These are phyloP conservation scores for Agaricus subrufescens DNA, from an alignment of 768 basidiomycete species.

Conservation along the genomic window DNA sequence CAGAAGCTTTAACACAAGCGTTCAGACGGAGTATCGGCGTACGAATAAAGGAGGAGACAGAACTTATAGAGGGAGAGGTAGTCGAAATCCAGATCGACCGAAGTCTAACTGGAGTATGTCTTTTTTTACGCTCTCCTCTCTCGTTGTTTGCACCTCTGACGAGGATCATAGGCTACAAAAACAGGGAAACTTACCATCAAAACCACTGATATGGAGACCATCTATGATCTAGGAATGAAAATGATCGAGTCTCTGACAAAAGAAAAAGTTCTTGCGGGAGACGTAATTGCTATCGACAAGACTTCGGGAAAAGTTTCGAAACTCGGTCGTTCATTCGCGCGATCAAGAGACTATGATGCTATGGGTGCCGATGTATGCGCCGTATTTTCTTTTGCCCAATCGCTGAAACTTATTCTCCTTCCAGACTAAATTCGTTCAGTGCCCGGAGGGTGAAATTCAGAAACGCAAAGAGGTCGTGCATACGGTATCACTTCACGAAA, in stretches of 20 bases:
- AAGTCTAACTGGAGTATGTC: conserved; percentile 84
- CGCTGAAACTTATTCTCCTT: conserved; percentile 3
- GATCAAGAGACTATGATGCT: conserved; percentile 96
- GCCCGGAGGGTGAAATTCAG: conserved; percentile 97
- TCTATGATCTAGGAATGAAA: conserved; percentile 97
- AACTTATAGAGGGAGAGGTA: conserved; percentile 96
- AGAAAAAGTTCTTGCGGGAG: conserved; percentile 93
- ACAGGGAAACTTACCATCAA: conserved; percentile 97
- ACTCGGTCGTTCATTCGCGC: conserved; percentile 93
- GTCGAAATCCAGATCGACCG: conserved; percentile 99
- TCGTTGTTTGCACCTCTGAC: conserved; percentile 5
- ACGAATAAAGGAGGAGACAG: conserved; percentile 95
- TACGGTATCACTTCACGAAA: conserved; percentile 96
- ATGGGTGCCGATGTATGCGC: conserved; percentile 94
- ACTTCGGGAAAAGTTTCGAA: conserved; percentile 96
- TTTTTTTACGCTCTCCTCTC: neutral
- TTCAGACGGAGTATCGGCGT: conserved; percentile 96
- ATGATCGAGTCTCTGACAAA: conserved; percentile 98
- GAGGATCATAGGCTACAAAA: conserved; percentile 74
- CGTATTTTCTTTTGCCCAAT: conserved; percentile 3
- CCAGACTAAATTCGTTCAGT: conserved; percentile 97
- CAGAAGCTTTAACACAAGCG: conserved; percentile 95
- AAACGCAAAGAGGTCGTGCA: conserved; percentile 97
- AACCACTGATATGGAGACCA: conserved; percentile 99
- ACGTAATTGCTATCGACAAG: conserved; percentile 96